Evolutionary conservation across 1,284 basidiomycete genomes (phyloP), one percentile per base, ranked within the genome.

Genomic region (Sphagnurus paluster): DNA sequence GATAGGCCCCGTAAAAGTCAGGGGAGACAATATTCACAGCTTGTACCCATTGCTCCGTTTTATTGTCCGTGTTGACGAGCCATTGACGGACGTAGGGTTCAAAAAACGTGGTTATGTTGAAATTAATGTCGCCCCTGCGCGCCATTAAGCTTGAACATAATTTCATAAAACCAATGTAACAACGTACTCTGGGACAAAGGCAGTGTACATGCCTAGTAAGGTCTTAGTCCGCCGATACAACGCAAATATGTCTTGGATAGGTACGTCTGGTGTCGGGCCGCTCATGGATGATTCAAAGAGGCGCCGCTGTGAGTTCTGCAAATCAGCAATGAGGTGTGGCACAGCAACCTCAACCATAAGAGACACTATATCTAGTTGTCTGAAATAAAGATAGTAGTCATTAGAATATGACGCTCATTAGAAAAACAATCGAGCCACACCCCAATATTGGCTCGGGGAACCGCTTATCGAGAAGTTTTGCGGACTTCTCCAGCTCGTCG

Each of bases 21-120:
- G 5, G 26, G 14, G 28, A 9, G 20, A 24, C 6, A 25, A 30
- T 25, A 76, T 87, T 65, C 54, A 91, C 90, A 50, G 88, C 85
- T 63, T 94, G 81, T 2, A 98, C 94, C 97, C 97, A 99, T 56
- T 94, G 87, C 34, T 79, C 77, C 4, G 96, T 98, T 71, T 93
- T 98, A 49, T 75, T 80, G 55, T 96, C 92, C 0, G 93, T 97
- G 50, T 87, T 86, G n/a, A 82, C 62, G 6, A 99, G 70, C 96
- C 96, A 99, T 52, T 90, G 83, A 3, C 83, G 77, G 8, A 98
- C 90, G 63, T 93, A 93, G 1, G 89, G 84, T 63, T 91, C 88
- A 60, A 98, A 98, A 69, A 91, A 92, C 2, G 69, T 71, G 6
- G 79, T 76, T 14, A 90, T 65, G 50, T 90, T 77, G 54, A 92